Evolutionary conservation across 495 filamentous ascomycete genomes (phyloP).

Genomic region (Penicillium manginii): DNA sequence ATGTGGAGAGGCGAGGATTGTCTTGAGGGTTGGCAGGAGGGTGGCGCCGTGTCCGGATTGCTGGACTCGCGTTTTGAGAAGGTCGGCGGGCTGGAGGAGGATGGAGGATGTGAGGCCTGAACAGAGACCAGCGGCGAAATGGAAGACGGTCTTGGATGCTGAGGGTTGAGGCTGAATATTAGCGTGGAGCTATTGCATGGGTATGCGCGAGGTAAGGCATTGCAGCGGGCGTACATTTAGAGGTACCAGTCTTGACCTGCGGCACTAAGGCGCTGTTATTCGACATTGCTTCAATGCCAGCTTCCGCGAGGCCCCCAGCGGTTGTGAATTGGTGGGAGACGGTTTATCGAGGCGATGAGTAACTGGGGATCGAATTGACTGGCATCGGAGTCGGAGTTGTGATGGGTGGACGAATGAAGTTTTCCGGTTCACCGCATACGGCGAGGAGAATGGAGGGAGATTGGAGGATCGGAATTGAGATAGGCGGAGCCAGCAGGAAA

Average conservation of each 20-base stretch:
- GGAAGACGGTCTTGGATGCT: conserved; percentile 64
- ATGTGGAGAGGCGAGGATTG: conserved; percentile 62
- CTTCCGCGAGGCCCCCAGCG: conserved; percentile 5
- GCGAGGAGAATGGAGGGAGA: background rate
- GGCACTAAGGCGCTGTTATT: conserved; percentile 40
- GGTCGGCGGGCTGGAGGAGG: conserved; percentile 92
- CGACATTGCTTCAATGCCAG: conserved; percentile 31
- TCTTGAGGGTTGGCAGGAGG: conserved; percentile 69
- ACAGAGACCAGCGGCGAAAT: conserved; percentile 85
- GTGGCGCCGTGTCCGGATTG: conserved; percentile 60
- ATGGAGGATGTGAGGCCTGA: conserved; percentile 86
- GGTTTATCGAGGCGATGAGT: background rate
- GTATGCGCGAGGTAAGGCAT: background rate
- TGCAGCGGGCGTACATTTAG: conserved; percentile 31
- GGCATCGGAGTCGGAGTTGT: conserved; percentile 2
- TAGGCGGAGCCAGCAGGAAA: too few species aligned
- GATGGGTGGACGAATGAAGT: conserved; percentile 9
- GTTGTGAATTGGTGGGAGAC: background rate
- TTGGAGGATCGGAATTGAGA: background rate
- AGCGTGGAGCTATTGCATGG: conserved; percentile 9
- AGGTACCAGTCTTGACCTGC: conserved; percentile 38
- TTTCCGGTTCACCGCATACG: conserved; percentile 15
- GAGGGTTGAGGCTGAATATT: background rate
- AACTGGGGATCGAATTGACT: background rate
- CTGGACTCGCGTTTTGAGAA: conserved; percentile 94